Base-by-base conservation (phyloP, 1,284 basidiomycete species). In the Cutaneotrichosporon spelunceum region DNA sequence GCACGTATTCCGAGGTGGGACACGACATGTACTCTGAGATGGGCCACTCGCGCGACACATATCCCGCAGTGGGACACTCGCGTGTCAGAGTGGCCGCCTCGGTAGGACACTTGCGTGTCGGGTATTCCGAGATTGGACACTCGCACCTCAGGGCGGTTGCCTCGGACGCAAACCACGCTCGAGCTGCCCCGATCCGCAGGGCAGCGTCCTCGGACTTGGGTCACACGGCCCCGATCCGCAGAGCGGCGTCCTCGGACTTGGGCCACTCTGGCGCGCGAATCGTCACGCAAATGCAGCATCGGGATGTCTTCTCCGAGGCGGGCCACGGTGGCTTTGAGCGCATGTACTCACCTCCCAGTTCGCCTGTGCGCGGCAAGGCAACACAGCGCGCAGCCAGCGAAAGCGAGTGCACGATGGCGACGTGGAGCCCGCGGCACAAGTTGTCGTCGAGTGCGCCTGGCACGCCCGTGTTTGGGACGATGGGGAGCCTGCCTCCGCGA, bases 371-470 rank as follows among this genome's bases (percentile, higher is more conserved):
- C 14, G 53, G 24, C 36, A 42, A 27, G n/a, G 10, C 34, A 13
- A 5, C 34, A 39, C 34, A 55, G 13, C 36, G 39, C 36, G 53
- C 53, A 2, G 53, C 53, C 14, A 44, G 36, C 19, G 53, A 55
- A 16, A 42, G 36, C 19, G 34, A 26, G 26, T 33, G 30, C 39
- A 21, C n/a, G 9, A 36, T 26, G 9, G 19, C n/a, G 9, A 14
- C 14, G 7, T 36, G 21, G 19, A 23, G 29, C n/a, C 16, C 23
- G 7, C 4, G 19, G 9, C 57, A 52, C 30, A 50, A 52, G 29
- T 26, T 58, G 26, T 58, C 57, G 36, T 11, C 36, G 36, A 52
- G 49, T n/a, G 57, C 57, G 4, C 57, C 57, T 13, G 33, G 29
- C 5, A 58, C 56, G 13, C 57, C 57, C 26, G 2, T 24, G 21